Evolutionary conservation across 139 green algal species (phyloP).

Genomic region (Chlorella sp.): DNA sequence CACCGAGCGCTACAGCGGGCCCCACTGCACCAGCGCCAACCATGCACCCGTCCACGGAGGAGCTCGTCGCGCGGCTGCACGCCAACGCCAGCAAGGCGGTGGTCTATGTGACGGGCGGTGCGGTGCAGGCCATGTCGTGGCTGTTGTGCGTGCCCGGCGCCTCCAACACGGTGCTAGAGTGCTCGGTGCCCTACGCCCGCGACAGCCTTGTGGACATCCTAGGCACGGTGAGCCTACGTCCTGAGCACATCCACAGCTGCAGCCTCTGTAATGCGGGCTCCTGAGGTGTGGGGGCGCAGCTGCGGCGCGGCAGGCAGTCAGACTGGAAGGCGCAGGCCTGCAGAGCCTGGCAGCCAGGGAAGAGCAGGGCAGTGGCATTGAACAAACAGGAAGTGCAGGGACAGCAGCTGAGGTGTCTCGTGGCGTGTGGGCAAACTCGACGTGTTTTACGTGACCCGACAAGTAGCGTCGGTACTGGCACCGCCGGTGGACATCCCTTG

Average conservation of each 20-base stretch:
- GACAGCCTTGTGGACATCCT: slow-evolving; percentile 47
- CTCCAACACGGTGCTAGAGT: slow-evolving; percentile 69
- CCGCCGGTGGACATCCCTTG: background rate
- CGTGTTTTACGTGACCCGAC: no score
- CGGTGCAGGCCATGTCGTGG: slow-evolving; percentile 55
- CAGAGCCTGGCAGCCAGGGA: no score
- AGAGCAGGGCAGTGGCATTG: no score
- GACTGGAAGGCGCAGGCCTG: no score
- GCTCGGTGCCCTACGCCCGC: slow-evolving; percentile 59
- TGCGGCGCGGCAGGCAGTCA: background rate
- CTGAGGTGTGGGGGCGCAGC: background rate
- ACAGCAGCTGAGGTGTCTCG: no score
- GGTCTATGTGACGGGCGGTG: background rate
- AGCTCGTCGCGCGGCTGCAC: background rate
- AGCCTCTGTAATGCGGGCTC: background rate
- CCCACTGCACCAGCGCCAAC: no score
- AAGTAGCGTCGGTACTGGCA: background rate
- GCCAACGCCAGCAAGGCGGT: background rate
- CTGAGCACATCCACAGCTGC: background rate
- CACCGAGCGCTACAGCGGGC: no score
- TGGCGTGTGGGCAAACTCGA: no score
- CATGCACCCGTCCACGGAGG: no score
- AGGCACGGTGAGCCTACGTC: slow-evolving; percentile 22
- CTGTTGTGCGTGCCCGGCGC: slow-evolving; percentile 71
- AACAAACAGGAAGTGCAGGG: no score